Base-by-base conservation (phyloP, 345 rosid genomes). In the Eucalyptus fibrosa region DNA sequence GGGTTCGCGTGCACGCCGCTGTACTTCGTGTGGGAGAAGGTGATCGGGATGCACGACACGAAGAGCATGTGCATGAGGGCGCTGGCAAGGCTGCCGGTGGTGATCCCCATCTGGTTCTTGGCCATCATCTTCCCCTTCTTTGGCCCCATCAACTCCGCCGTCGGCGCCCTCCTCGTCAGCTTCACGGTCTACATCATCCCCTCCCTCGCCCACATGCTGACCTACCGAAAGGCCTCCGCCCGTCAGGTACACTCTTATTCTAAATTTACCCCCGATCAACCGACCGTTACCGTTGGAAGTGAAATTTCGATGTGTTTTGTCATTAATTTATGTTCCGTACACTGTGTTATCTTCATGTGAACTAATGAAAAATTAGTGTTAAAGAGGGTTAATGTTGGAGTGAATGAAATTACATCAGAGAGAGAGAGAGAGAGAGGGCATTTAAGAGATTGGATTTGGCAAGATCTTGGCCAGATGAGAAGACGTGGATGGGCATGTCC, bases 1-100 rank as follows among this genome's bases (percentile, higher is more conserved):
- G 99, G 99, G 65, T 98, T 98, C 88, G 99, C 99, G 4, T 97
- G 99, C 89, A 98, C 99, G 1, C 99, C 99, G 2, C 44, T 98
- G 87, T 98, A 98, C 94, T 98, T 98, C n/a, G 99, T 98, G 83
- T 98, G 99, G 99, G 99, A 98, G 95, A 98, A 98, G 92, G 98
- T 96, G 88, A 97, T 98, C 3, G 99, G 99, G 77, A 98, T 98
- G 99, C 99, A 98, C 51, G 99, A 96, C 92, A 95, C 98, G 0
- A 97, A 87, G 91, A 98, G 99, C 91, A 96, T 98, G 37, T 98
- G 95, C 90, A 86, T 95, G 51, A 95, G 99, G 91, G 99, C 99
- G 30, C 91, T 97, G 17, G 99, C 97, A 3, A 89, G 99, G 88
- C 92, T 98, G 42, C 99, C 99, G 2, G 99, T 98, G 90, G 99